Evolutionary conservation across 108 stramenopile genomes (phyloP), one percentile per base, ranked within the genome.

Genomic region (Fistulifera solaris): DNA sequence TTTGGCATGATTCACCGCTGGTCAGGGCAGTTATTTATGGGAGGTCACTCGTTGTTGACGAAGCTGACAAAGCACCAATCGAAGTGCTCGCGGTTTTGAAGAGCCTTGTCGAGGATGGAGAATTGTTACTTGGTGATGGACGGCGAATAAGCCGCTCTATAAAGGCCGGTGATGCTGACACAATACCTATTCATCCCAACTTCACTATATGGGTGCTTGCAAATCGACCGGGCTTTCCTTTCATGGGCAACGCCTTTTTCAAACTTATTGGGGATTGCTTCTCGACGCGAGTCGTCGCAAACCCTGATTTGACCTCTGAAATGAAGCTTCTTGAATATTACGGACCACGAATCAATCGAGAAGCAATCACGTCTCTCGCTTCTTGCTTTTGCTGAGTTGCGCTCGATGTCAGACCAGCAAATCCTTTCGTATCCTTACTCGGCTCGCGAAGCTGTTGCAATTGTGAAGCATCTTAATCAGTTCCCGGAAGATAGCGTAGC

Each of bases 51-150:
- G 80, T 96, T 14, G 48, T 96, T 2, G 95, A 96, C 54, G 95
- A 96, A 71, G 91, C 89, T 13, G 95, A 96, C 65, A 95, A 96
- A 59, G 95, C 95, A 22, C 91, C 90, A 25, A 60, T 73, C 1
- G 93, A 94, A 42, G 95, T 96, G 8, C 72, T 93, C 13, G 73
- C 83, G 0, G 43, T 96, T 16, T 54, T 96, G 26, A 94, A 94
- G 59, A 69, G 77, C 10, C 55, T 96, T 24, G 67, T 92, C 27
- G 93, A 91, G 69, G 95, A 96, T 67, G 91, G 93, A 17, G 83
- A 87, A 50, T 55, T 96, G 19, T 50, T 72, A 8, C 57, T 96
- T 18, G 62, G 82, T 0, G 90, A 94, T 66, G 95, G 95, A 0
- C 46, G 58, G 16, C 46, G 58, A 19, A 61, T 89, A 19, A 52